Evolutionary conservation across 345 rosid genomes (phyloP).

Genomic region (Trapa bicornis): DNA sequence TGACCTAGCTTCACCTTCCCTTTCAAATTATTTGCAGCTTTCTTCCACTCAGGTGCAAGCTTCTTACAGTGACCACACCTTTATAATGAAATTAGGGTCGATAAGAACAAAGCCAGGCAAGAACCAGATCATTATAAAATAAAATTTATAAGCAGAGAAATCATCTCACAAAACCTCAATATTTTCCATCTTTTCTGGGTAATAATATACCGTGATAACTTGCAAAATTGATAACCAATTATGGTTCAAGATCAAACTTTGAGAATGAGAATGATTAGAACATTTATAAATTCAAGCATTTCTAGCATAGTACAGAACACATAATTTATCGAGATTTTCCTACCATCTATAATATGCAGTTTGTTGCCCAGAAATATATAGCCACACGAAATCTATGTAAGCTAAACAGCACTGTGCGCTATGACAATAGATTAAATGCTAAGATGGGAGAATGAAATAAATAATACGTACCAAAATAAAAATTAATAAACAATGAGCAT

Average conservation of each 20-base stretch:
- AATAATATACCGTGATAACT: neutral
- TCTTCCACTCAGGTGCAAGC: constrained; percentile 97
- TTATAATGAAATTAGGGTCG: constrained; percentile 19
- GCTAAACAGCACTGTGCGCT: neutral
- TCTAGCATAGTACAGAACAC: neutral
- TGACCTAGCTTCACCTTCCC: constrained; percentile 95
- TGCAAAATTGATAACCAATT: neutral
- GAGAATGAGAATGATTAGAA: neutral
- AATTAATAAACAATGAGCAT: neutral
- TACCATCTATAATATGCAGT: neutral
- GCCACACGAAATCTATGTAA: neutral
- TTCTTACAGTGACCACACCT: constrained; percentile 99
- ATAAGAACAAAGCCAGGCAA: constrained; percentile 5
- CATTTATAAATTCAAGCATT: neutral
- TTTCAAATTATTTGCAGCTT: constrained; percentile 72
- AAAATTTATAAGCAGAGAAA: neutral
- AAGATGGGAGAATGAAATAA: no score
- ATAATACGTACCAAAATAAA: no score
- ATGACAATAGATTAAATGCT: neutral
- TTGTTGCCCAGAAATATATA: neutral
- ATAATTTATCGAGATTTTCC: no score
- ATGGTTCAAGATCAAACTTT: neutral
- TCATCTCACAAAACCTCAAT: neutral
- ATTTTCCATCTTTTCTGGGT: neutral
- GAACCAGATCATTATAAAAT: neutral